Conservation (phyloP, 1,139 yeast genomes). For the Hyphopichia fennica region DNA sequence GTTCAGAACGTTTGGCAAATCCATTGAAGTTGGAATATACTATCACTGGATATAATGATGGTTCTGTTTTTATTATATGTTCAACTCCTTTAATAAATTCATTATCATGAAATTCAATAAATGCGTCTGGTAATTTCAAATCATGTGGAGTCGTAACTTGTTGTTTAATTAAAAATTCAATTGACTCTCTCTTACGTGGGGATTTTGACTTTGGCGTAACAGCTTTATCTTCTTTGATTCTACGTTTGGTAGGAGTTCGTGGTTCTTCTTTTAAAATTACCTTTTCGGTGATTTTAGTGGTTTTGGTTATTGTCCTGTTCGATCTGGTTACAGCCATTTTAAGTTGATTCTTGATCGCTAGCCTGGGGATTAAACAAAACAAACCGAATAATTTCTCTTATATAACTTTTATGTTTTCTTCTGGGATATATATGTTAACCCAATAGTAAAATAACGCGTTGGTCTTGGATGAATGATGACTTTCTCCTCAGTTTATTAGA, state of each 20-base stretch:
- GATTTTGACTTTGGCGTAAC: background rate
- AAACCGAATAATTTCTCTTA: too few relatives aligned
- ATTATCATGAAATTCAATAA: slow-evolving; percentile 40
- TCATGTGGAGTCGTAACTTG: slow-evolving; percentile 20
- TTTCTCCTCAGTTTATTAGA: too few relatives aligned
- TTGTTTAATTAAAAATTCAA: background rate
- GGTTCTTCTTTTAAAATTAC: background rate
- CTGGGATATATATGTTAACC: too few relatives aligned
- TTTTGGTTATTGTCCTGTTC: too few relatives aligned
- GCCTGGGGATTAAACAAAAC: too few relatives aligned
- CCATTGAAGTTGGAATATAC: slow-evolving; percentile 30
- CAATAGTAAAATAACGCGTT: too few relatives aligned
- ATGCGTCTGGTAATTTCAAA: slow-evolving; percentile 38
- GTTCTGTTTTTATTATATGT: slow-evolving; percentile 42
- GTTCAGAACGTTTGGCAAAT: slow-evolving; percentile 18
- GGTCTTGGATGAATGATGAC: too few relatives aligned
- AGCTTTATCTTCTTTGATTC: slow-evolving; percentile 1
- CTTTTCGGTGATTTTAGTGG: too few relatives aligned
- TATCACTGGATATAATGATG: slow-evolving; percentile 36
- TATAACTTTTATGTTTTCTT: too few relatives aligned
- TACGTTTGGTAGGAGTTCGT: background rate
- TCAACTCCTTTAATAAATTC: slow-evolving; percentile 45
- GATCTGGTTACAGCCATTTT: too few relatives aligned
- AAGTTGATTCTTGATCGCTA: too few relatives aligned
- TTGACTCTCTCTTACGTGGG: background rate